Conservation (phyloP, 2,329 filamentous ascomycete genomes). For the Verticillium nubilum region DNA sequence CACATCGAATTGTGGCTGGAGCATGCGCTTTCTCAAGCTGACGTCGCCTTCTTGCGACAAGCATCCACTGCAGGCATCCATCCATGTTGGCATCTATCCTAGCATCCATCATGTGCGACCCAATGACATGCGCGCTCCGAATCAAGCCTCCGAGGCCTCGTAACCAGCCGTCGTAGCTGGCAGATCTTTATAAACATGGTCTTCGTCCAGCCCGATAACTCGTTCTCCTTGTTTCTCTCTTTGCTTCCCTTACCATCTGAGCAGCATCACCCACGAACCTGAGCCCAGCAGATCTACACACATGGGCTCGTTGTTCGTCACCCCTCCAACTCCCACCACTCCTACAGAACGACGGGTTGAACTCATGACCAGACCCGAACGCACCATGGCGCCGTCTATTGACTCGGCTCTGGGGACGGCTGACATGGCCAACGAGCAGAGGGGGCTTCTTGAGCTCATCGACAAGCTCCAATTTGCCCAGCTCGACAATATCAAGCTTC, state of each 20-base stretch:
- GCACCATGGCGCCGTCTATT: constrained; percentile 32
- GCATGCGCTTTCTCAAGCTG: neutral
- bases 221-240: neutral
- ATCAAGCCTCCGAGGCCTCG: neutral
- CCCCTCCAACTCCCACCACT: neutral
- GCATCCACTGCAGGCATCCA: neutral
- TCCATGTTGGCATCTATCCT: neutral
- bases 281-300: neutral
- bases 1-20: neutral
- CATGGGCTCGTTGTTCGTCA: constrained; percentile 2
- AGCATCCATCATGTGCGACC: neutral
- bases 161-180: neutral
- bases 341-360: constrained; percentile 3
- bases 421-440: constrained; percentile 48
- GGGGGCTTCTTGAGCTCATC: constrained; percentile 51
- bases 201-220: neutral
- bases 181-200: neutral
- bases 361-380: constrained; percentile 12
- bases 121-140: neutral
- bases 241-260: neutral
- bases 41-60: neutral
- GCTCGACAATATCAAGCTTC: constrained; percentile 47
- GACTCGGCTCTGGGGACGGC: constrained; percentile 43
- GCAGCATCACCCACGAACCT: neutral
- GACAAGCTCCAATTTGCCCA: constrained; percentile 49